Conservation (phyloP, 495 filamentous ascomycete species). For the Geopyxis carbonaria region DNA sequence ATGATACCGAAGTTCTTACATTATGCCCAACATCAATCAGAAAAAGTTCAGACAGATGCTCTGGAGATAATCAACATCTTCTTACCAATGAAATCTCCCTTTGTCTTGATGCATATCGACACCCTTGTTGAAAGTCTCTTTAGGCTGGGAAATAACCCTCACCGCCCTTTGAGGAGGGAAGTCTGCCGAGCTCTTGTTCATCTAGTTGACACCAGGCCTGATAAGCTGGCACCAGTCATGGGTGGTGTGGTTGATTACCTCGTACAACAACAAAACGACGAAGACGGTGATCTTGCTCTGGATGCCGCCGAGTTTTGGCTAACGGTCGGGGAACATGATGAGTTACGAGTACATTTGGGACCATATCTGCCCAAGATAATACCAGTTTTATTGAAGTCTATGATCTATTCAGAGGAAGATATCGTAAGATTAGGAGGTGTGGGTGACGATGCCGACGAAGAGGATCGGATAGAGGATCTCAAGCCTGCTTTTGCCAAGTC, state of each 20-base stretch:
- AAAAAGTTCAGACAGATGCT: conserved; percentile 61
- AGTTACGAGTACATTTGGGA: conserved; percentile 51
- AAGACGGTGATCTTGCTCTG: conserved; percentile 74
- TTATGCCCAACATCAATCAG: conserved; percentile 54
- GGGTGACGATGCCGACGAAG: conserved; percentile 77
- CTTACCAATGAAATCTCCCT: conserved; percentile 60
- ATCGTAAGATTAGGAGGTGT: conserved; percentile 66
- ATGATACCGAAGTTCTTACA: conserved; percentile 83
- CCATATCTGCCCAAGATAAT: conserved; percentile 74
- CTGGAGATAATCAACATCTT: conserved; percentile 81
- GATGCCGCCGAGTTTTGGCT: conserved; percentile 98
- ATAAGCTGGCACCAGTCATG: conserved; percentile 80
- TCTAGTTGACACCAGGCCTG: conserved; percentile 75
- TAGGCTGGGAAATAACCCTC: conserved; percentile 54
- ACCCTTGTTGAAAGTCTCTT: conserved; percentile 67
- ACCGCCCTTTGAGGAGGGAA: conserved; percentile 64
- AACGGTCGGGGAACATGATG: conserved; percentile 70
- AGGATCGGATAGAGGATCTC: conserved; percentile 80
- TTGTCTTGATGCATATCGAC: conserved; percentile 60
- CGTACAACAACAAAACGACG: conserved; percentile 65
- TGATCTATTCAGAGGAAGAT: conserved; percentile 93
- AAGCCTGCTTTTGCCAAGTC: conserved; percentile 84
- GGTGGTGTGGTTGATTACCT: conserved; percentile 84
- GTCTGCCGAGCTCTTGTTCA: conserved; percentile 89
- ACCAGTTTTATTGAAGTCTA: conserved; percentile 77